These are phyloP conservation scores for Cercophora samala DNA, from an alignment of 495 filamentous ascomycete genomes.

Conservation along the genomic window DNA sequence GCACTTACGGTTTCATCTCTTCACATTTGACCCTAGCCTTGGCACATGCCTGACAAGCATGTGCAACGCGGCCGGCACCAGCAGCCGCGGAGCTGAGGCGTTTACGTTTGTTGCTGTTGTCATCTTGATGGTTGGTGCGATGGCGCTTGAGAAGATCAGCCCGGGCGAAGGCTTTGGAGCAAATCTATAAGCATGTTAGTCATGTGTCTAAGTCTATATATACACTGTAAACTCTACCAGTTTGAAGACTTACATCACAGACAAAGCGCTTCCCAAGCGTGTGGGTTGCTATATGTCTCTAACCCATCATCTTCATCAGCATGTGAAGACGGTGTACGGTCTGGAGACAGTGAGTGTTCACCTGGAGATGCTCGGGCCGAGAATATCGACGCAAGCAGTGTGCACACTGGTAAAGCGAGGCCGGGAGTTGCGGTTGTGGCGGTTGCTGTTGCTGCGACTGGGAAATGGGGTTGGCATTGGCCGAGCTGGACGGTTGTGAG, in stretches of 20 bases:
- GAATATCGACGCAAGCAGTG: conserved; percentile 53
- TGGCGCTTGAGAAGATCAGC: conserved; percentile 56
- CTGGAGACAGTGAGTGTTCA: conserved; percentile 7
- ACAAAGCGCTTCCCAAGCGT: conserved; percentile 55
- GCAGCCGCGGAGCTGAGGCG: conserved; percentile 40
- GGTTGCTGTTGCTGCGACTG: not conserved
- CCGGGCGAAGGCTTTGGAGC: conserved; percentile 53
- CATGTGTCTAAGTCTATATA: not conserved
- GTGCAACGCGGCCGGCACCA: conserved; percentile 52
- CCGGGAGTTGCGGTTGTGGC: conserved; percentile 18
- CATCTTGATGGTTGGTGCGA: conserved; percentile 49
- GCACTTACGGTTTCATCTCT: conserved; percentile 39
- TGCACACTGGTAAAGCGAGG: conserved; percentile 51
- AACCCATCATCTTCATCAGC: conserved; percentile 6
- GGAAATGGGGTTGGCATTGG: not conserved
- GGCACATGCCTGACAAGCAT: conserved; percentile 53
- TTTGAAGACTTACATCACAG: conserved; percentile 31
- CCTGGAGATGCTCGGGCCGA: conserved; percentile 54
- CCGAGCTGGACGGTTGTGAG: not conserved
- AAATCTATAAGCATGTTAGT: conserved; percentile 34
- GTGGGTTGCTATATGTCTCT: conserved; percentile 57
- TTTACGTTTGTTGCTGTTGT: conserved; percentile 43
- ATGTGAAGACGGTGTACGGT: not conserved
- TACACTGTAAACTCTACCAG: too few relatives aligned
- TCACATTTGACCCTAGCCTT: conserved; percentile 55